These are phyloP conservation scores for Sporothrix euskadiensis DNA, from an alignment of 2,329 filamentous ascomycete genomes.

Conservation along the genomic window DNA sequence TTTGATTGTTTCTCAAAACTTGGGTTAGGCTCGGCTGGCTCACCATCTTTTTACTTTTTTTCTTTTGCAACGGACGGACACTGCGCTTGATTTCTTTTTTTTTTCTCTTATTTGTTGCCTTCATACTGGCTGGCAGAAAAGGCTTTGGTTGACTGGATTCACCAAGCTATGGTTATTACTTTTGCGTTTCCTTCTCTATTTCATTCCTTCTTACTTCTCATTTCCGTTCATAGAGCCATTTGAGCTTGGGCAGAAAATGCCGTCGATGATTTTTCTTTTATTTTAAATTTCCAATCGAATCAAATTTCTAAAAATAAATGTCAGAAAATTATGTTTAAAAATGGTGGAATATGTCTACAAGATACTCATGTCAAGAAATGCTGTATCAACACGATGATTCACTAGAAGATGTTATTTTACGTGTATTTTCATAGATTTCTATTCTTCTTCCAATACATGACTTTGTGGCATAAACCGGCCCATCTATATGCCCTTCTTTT, in stretches of 20 bases:
- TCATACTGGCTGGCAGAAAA: neutral
- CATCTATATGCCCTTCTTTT: too few relatives aligned
- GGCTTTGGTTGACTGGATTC: neutral
- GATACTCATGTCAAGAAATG: neutral
- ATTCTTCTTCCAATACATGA: too few relatives aligned
- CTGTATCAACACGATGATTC: neutral
- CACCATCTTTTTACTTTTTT: neutral
- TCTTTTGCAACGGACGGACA: neutral
- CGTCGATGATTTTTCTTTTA: neutral
- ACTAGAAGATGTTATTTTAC: too few relatives aligned
- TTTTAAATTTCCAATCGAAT: neutral
- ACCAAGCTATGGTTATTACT: neutral
- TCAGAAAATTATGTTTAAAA: neutral
- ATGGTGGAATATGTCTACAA: neutral
- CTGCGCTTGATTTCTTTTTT: neutral
- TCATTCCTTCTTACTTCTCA: neutral
- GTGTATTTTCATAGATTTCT: too few relatives aligned
- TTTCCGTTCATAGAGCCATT: neutral
- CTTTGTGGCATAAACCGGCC: too few relatives aligned
- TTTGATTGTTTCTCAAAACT: neutral
- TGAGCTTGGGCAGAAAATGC: neutral
- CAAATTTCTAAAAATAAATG: neutral
- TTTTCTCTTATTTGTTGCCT: neutral
- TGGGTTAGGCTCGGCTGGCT: slow-evolving; percentile 5
- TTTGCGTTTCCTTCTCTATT: neutral